phyloP scores from a whole-genome alignment of 169 alveolate genomes.

The Perkinsus chesapeaki region DNA sequence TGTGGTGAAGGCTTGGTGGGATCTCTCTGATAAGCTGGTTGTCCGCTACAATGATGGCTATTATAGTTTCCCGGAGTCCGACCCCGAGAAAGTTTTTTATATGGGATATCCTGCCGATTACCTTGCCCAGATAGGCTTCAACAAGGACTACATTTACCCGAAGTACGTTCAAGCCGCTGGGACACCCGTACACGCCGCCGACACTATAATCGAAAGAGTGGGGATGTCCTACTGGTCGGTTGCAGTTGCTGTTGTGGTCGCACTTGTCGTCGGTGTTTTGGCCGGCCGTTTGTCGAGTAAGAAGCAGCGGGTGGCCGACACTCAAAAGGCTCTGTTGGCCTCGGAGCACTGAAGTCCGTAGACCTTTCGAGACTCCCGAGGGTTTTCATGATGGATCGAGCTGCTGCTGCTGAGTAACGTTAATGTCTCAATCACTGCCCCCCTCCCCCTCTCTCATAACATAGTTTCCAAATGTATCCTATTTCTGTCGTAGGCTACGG shows the following conservation, averaged over 20 bases:
- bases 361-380: not conserved
- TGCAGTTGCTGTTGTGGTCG: not conserved
- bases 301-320: not conserved
- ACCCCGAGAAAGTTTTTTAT: not conserved
- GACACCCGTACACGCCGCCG: not conserved
- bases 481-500: too few species aligned
- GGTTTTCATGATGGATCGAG: not conserved
- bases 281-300: not conserved
- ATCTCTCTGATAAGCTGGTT: not conserved
- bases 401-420: not conserved
- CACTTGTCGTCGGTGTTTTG: not conserved
- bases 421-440: too few species aligned
- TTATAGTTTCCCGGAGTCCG: not conserved
- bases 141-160: not conserved
- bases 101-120: not conserved
- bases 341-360: not conserved
- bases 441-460: too few species aligned
- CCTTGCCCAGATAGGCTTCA: not conserved
- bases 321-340: not conserved
- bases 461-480: too few species aligned
- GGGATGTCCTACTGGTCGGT: not conserved
- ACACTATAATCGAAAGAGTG: not conserved
- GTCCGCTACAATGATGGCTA: constrained; percentile 8
- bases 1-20: not conserved
- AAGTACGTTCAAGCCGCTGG: not conserved